A percentile compares a stretch with the other conserved stretches of the same genome.
Evolutionary conservation across 1,139 yeast species (phyloP).

Genomic region (Suhomyces bokatorum): DNA sequence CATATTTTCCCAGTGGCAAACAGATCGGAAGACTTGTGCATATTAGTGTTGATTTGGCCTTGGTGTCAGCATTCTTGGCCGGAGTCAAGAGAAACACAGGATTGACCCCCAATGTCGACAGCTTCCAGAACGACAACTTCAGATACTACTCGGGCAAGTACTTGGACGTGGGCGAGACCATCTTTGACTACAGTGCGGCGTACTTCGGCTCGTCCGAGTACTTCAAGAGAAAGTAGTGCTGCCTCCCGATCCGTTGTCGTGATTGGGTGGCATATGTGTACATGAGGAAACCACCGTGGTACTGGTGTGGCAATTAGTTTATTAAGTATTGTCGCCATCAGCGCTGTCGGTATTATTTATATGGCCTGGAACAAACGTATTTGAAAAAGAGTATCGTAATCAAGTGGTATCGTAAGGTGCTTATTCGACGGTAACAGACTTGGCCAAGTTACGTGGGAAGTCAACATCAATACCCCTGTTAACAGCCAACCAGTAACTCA

Average conservation of each 20-base stretch:
- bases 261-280: background rate
- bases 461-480: conserved; percentile 96
- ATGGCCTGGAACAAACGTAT: conserved; percentile 7
- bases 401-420: conserved; percentile 4
- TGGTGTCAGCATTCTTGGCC: conserved; percentile 81
- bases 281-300: background rate
- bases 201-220: conserved; percentile 71
- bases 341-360: conserved; percentile 2
- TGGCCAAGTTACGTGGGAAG: conserved; percentile 98
- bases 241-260: background rate
- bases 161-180: conserved; percentile 80
- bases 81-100: conserved; percentile 91
- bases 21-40: conserved; percentile 67
- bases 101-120: conserved; percentile 49
- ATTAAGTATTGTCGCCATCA: conserved; percentile 7
- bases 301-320: conserved; percentile 5
- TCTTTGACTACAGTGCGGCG: conserved; percentile 73
- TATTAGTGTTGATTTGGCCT: conserved; percentile 67
- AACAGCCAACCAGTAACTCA: conserved; percentile 97
- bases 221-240: conserved; percentile 58
- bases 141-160: conserved; percentile 64
- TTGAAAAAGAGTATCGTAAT: conserved; percentile 7
- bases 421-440: conserved; percentile 93
- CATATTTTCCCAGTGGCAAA: background rate
- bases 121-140: conserved; percentile 46